Evolutionary conservation across 306 rosid species (phyloP), one percentile per base, ranked within the genome.

Genomic region (Albizia julibrissin): DNA sequence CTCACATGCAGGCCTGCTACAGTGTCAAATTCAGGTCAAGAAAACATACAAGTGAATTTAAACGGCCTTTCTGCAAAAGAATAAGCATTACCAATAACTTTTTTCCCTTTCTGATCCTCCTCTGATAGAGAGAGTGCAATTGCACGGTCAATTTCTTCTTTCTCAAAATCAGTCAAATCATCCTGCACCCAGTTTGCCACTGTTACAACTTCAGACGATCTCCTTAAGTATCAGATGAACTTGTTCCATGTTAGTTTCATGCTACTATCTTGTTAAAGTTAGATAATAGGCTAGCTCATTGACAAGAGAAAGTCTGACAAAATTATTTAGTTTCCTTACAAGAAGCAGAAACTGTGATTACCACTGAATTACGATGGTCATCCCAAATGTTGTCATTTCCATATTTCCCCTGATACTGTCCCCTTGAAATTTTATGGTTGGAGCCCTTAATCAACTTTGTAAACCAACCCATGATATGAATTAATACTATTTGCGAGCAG

Each of bases 361-460:
- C 99, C 92, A 5, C 90, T 22, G 97, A 83, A 84, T 76, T 56
- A 46, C 70, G 92, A 72, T 87, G 87, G 72, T 71, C 81, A 22
- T 75, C 85, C 76, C 92, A 93, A 69, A 72, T 34, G 82, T 83
- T 79, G 69, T 87, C 95, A 4, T 85, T 87, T 65, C 79, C 88
- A 90, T 89, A 84, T 74, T 72, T 90, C 83, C 85, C 93, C 21
- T 78, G 85, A 79, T 89, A 81, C 27, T 49, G 83, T 59, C 92
- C 90, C 29, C 88, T 80, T 12, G 90, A 89, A 84, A 68, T 81
- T 79, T 82, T 91, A 83, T 80, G 87, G 84, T 84, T 84, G 61
- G 97, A 86, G 75, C 99, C 99, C 86, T 89, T 96, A 37, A 96
- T 83, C 85, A 96, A 61, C 81, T 96, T 93, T 76, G 93, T 90